Base-by-base conservation (phyloP, 352 stramenopile genomes). In the Detonula confervacea region DNA sequence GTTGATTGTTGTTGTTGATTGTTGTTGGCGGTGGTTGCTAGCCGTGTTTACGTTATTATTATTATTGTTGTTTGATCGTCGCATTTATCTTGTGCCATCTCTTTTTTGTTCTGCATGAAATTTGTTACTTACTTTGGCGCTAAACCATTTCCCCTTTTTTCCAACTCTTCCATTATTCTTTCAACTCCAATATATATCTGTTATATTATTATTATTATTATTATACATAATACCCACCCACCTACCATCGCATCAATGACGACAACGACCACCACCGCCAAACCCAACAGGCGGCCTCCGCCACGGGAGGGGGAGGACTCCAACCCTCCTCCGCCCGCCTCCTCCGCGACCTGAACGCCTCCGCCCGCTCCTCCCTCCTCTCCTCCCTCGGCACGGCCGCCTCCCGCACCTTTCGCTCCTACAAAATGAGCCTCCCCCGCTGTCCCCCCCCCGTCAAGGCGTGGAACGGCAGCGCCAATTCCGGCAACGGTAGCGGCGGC, bases 401-500 rank as follows among this genome's bases (percentile, higher is more conserved):
- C 9, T 74, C 56, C 5, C 51, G 77, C n/a, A 85, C 77, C 14
- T 85, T 85, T 63, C 70, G 77, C 1, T 75, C 56, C 29, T 85
- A 85, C 51, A 85, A 85, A 67, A 85, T 85, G 77, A 70, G 42
- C 16, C 57, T 85, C 11, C 77, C 77, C 1, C 61, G 67, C 3
- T 74, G 42, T 57, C 69, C 70, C 11, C 70, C 77, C 22, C 62
- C 54, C 12, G 49, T 73, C 2, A 70, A 64, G 33, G 33, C 47
- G 3, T 37, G 30, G 14, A 44, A 33, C 25, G 64, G 56, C 0
- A 66, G 67, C 37, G 42, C 39, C n/a, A n/a, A n/a, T 25, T 69
- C 55, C 1, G 20, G 49, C 37, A 47, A 2, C 22, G 18, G 22
- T 9, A 29, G 39, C 5, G 30, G 20, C n/a, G 20, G 42, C 6